Base-by-base conservation (phyloP, 176 grass and related monocot genomes). In the Panicum miliaceum region DNA sequence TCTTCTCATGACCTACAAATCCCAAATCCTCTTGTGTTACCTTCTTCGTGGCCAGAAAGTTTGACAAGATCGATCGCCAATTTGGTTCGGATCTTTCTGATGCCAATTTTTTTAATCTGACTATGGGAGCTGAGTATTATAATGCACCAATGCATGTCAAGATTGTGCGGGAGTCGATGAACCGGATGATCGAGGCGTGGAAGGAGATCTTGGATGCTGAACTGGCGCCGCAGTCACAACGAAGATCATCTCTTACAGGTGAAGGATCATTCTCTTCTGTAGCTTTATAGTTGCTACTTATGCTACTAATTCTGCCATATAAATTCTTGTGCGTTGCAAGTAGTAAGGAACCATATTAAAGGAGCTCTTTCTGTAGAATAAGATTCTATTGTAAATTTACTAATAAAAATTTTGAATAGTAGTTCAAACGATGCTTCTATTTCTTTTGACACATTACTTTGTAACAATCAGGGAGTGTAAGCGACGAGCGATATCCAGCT, bases 131-230 rank as follows among this genome's bases (percentile, higher is more conserved):
- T 54, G 37, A 56, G 65, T 71, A 29, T 82, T 4, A 5, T 41
- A 72, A 62, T 68, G n/a, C 20, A 46, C 36, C 23, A 94, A 92
- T 96, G 89, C 48, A 99, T 93, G 97, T 99, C 43, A 99, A 99
- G 83, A 94, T 94, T 71, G 97, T 99, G 32, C 82, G 97, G 50
- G 97, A 99, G 64, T 92, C 93, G 2, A 96, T 99, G 93, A 96
- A 78, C 70, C 70, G 67, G 74, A 99, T 99, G 97, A 84, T 99
- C 68, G 88, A 99, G 77, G 91, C 80, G 12, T 99, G 97, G 97
- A 96, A 90, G 77, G 93, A 92, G 81, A 96, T 99, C 71, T 91
- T 93, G 9, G 85, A 86, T n/a, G 38, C 73, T 50, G 86, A 87
- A 9, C 69, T 50, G 29, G 60, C 76, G 53, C 81, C 61, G 29